Evolutionary conservation across 108 stramenopile genomes (phyloP).

Genomic region (Bacterosira constricta): DNA sequence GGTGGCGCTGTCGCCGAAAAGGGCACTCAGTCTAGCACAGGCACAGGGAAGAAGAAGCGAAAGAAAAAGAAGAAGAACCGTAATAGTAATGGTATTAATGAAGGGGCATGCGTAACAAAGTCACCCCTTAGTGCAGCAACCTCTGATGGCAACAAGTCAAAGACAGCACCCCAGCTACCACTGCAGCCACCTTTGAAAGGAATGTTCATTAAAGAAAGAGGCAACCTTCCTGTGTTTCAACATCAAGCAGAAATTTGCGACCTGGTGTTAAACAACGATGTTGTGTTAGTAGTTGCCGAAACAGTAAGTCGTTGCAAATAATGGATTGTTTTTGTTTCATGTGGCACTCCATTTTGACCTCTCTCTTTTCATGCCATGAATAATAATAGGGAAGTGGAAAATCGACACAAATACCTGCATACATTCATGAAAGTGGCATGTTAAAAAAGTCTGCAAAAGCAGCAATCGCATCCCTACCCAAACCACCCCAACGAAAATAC

Average conservation of each 20-base stretch:
- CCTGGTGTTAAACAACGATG: slow-evolving; percentile 54
- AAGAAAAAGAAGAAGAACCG: slow-evolving; percentile 26
- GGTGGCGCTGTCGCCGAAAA: not conserved
- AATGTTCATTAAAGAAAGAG: slow-evolving; percentile 42
- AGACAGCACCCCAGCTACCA: slow-evolving; percentile 35
- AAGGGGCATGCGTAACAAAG: not conserved
- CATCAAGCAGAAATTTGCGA: slow-evolving; percentile 56
- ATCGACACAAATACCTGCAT: slow-evolving; percentile 86
- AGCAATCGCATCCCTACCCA: not conserved
- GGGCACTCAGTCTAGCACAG: too few species aligned
- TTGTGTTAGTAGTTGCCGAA: slow-evolving; percentile 74
- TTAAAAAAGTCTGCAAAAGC: slow-evolving; percentile 20
- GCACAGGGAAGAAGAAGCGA: slow-evolving; percentile 20
- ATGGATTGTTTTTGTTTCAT: not conserved
- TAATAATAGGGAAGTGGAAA: slow-evolving; percentile 61
- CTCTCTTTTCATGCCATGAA: not conserved
- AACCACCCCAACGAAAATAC: slow-evolving; percentile 15
- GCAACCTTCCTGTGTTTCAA: slow-evolving; percentile 71
- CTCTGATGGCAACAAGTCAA: slow-evolving; percentile 61
- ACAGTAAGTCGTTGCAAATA: slow-evolving; percentile 51
- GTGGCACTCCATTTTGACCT: not conserved
- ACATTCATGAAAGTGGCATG: slow-evolving; percentile 58
- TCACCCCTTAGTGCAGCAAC: slow-evolving; percentile 19
- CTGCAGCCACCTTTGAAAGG: slow-evolving; percentile 54
- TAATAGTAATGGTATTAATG: not conserved